Evolutionary conservation across 257 asterid species (phyloP), one percentile per base, ranked within the genome.

Genomic region (Cynanchum wilfordii): DNA sequence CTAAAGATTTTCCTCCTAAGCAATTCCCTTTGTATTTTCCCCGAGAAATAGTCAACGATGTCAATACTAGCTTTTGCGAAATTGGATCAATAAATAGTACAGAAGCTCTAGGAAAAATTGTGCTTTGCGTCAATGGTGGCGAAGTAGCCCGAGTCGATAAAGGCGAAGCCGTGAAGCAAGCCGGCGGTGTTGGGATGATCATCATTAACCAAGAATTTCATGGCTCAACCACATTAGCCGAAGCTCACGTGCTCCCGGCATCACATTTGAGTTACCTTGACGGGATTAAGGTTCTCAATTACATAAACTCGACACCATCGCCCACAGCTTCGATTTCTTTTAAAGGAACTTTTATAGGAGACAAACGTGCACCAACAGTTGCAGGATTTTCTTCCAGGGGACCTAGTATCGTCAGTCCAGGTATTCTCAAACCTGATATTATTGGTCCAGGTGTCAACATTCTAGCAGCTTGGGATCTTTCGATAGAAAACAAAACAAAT

Each of bases 351-450:
- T 33, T 70, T 5, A 30, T 70, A 9, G 74, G 65, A 10, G 65
- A 70, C 6, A 33, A 33, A 13, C 63, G 36, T 7, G 74, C 74
- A 0, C 74, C 74, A 8, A 2, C 17, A 12, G 64, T 70, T 54
- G 74, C 51, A 0, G 30, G 29, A 10, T 70, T 70, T 54, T 73
- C 50, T 15, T 73, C 77, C 2, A 73, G 77, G 25, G 77, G 77
- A 15, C 77, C 77, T 19, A 64, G 90, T 1, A 87, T 85, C 50
- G 59, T 88, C 33, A 89, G 88, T 66, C 96, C 92, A 0, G 94
- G 88, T 38, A 84, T 89, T 12, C 50, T 86, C 7, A 42, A 42
- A 42, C 47, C 47, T 42, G 47, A 42, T 42, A 42, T 42, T 42
- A 42, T 42, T 42, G 47, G 91, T 52, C 96, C 94, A 0, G 94